A percentile compares a stretch with the other conserved stretches of the same genome.
These are phyloP conservation scores for Amphibolis antarctica DNA, from an alignment of 106 monocot species.

Conservation along the genomic window DNA sequence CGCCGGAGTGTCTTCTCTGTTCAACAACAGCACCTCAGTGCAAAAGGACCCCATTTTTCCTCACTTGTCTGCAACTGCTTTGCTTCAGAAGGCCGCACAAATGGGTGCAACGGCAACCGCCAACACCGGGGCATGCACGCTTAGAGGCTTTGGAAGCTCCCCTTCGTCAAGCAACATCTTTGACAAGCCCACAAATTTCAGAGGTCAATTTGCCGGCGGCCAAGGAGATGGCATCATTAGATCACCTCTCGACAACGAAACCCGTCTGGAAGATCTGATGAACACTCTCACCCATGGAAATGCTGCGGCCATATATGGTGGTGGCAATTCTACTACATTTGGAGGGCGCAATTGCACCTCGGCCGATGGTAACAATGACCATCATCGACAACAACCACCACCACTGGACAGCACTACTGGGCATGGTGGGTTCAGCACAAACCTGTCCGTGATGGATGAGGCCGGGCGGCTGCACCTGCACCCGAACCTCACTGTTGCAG, in stretches of 20 bases:
- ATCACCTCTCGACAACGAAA: slow-evolving; percentile 30
- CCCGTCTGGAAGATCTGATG: slow-evolving; percentile 60
- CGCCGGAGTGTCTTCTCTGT: slow-evolving; percentile 16
- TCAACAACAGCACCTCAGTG: slow-evolving; percentile 20
- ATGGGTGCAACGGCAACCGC: slow-evolving; percentile 6
- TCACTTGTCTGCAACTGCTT: too few species aligned
- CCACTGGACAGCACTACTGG: too few species aligned
- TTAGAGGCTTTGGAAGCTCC: slow-evolving; percentile 31
- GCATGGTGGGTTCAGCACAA: slow-evolving; percentile 20
- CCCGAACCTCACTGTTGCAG: slow-evolving; percentile 3
- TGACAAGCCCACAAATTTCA: slow-evolving; percentile 6
- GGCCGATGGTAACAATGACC: slow-evolving; percentile 4
- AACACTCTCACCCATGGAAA: slow-evolving; percentile 47
- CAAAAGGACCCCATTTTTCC: slow-evolving; percentile 26
- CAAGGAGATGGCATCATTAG: slow-evolving; percentile 1
- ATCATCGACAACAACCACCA: not conserved
- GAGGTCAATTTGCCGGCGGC: not conserved
- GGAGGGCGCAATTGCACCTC: not conserved
- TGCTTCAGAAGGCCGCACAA: too few species aligned
- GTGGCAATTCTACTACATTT: not conserved
- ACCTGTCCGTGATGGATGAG: slow-evolving; percentile 32
- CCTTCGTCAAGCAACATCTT: slow-evolving; percentile 10
- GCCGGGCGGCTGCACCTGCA: slow-evolving; percentile 27
- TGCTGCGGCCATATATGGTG: slow-evolving; percentile 18
- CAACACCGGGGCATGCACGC: slow-evolving; percentile 18